phyloP scores from a whole-genome alignment of 352 stramenopile genomes.

The Phytophthora sp. region DNA sequence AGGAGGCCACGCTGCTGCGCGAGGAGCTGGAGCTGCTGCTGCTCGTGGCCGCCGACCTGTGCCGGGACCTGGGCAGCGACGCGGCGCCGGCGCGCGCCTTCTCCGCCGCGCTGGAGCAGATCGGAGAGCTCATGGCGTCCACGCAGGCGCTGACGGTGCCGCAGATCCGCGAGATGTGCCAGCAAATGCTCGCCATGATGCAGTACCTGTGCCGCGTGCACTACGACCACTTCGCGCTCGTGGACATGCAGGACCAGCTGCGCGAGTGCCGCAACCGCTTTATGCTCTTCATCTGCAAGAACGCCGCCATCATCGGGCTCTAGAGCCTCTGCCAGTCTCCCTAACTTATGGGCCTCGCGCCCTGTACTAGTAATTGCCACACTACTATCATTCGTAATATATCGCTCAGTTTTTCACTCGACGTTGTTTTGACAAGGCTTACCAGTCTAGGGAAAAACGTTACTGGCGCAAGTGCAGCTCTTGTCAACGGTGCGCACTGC shows the following conservation, averaged over 20 bases:
- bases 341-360: slow-evolving; percentile 33
- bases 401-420: slow-evolving; percentile 21
- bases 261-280: slow-evolving; percentile 69
- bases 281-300: slow-evolving; percentile 81
- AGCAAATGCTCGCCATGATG: slow-evolving; percentile 77
- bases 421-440: not conserved
- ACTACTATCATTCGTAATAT: slow-evolving; percentile 22
- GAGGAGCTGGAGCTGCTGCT: slow-evolving; percentile 78
- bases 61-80: slow-evolving; percentile 55
- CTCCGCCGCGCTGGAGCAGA: slow-evolving; percentile 33
- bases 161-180: slow-evolving; percentile 68
- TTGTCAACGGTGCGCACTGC: slow-evolving; percentile 15
- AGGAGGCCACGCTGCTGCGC: slow-evolving; percentile 67
- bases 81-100: slow-evolving; percentile 37
- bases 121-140: slow-evolving; percentile 56
- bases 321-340: slow-evolving; percentile 13
- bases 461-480: slow-evolving; percentile 21
- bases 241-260: slow-evolving; percentile 81
- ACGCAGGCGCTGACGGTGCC: slow-evolving; percentile 55
- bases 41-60: slow-evolving; percentile 61
- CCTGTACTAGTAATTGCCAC: slow-evolving; percentile 30
- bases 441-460: not conserved
- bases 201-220: slow-evolving; percentile 72
- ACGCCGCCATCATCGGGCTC: slow-evolving; percentile 72
- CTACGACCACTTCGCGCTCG: slow-evolving; percentile 68